A percentile compares a stretch with the other conserved stretches of the same genome.
These are phyloP conservation scores for Basipetospora chlamydospora DNA, from an alignment of 2,329 filamentous ascomycete species.

Conservation along the genomic window DNA sequence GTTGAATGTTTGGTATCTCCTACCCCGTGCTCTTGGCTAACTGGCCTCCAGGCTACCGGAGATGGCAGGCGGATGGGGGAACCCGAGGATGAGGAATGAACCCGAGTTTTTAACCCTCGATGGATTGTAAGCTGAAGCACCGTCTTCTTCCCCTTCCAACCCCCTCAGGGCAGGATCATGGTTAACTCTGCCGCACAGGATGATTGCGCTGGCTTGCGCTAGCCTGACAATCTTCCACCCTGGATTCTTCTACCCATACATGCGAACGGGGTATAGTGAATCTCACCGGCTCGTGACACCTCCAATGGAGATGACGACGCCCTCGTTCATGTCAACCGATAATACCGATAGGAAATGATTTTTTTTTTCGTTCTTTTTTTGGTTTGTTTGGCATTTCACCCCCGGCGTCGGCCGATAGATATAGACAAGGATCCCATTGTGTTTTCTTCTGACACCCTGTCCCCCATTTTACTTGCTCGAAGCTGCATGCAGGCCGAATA, in stretches of 20 bases:
- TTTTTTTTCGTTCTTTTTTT: no score
- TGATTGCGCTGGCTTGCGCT: conserved; percentile 32
- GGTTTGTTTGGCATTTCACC: no score
- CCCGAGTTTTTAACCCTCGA: conserved; percentile 43
- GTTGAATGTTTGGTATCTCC: not conserved
- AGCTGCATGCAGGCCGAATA: no score
- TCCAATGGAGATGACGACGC: no score
- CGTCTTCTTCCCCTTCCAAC: no score
- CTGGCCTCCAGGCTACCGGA: conserved; percentile 40
- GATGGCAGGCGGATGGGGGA: conserved; percentile 48
- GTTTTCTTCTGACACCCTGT: no score
- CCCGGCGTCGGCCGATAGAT: no score
- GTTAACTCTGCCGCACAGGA: conserved; percentile 8
- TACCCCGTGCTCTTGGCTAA: not conserved
- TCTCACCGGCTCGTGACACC: no score
- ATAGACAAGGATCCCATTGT: no score
- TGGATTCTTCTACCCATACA: conserved; percentile 4
- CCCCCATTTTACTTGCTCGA: no score
- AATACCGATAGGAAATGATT: no score
- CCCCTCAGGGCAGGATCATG: not conserved
- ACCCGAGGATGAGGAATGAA: conserved; percentile 40
- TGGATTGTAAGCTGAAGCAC: conserved; percentile 21
- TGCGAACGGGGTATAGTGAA: conserved; percentile 4
- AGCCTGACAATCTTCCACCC: conserved; percentile 32
- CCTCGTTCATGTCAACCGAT: no score